Conservation (phyloP, 2,329 filamentous ascomycete genomes). For the Thelonectria rubi region DNA sequence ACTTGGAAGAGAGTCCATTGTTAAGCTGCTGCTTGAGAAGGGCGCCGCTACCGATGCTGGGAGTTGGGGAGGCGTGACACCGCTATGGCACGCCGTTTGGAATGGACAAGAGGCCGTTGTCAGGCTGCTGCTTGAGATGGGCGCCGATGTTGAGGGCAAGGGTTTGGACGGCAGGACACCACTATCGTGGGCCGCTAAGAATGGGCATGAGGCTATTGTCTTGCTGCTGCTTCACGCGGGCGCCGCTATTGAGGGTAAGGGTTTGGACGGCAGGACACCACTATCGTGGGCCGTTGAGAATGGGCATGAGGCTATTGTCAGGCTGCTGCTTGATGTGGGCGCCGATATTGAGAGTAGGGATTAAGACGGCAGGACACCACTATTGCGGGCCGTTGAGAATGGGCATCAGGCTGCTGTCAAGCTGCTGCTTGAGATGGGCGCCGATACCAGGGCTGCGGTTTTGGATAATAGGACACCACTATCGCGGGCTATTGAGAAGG, state of each 20-base stretch:
- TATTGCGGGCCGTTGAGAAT: not conserved
- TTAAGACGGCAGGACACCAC: not conserved
- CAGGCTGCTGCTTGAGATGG: slow-evolving; percentile 4
- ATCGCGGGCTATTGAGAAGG: not conserved
- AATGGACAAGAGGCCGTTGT: slow-evolving; percentile 14
- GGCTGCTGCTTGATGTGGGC: too few relatives aligned
- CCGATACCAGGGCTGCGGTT: not conserved
- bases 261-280: not conserved
- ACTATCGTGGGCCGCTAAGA: not conserved
- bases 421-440: slow-evolving; percentile 3
- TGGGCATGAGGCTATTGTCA: slow-evolving; percentile 13
- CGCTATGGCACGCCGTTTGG: not conserved
- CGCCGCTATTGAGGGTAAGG: slow-evolving; percentile 6
- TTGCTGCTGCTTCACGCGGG: too few relatives aligned
- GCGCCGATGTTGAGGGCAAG: not conserved
- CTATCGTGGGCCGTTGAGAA: not conserved
- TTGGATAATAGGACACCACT: not conserved
- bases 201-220: slow-evolving; percentile 13
- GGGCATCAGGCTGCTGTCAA: slow-evolving; percentile 17
- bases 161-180: not conserved
- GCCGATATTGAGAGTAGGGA: slow-evolving; percentile 1
- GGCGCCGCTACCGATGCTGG: not conserved
- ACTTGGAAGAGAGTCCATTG: not conserved
- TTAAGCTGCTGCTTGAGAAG: slow-evolving; percentile 4
- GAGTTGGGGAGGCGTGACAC: not conserved